phyloP scores from a whole-genome alignment of 1,284 basidiomycete species.

The Ganoderma lingzhi region DNA sequence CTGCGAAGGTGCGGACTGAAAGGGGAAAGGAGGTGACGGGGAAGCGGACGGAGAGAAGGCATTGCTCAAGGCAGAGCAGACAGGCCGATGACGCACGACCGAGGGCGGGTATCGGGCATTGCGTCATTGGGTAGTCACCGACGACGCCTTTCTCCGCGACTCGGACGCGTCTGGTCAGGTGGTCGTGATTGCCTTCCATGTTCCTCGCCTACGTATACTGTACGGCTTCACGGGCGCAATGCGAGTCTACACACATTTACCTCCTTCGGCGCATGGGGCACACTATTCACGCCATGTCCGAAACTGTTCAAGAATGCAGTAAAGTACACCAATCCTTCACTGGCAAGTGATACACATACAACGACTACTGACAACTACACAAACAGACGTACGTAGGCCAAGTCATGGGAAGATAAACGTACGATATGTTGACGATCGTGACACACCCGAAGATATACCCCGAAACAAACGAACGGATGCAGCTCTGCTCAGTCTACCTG shows the following conservation, averaged over 20 bases:
- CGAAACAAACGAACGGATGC: too few species aligned
- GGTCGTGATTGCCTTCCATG: conserved; percentile 6
- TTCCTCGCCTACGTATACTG: not conserved
- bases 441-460: not conserved
- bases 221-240: too few species aligned
- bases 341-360: not conserved
- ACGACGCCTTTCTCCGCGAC: conserved; percentile 14
- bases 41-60: conserved; percentile 20
- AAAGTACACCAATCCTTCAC: conserved; percentile 4
- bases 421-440: conserved; percentile 1
- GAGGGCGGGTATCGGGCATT: conserved; percentile 17
- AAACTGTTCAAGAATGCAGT: not conserved
- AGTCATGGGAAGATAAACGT: conserved; percentile 5
- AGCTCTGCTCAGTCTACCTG: conserved; percentile 27
- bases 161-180: conserved; percentile 17
- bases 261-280: not conserved
- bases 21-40: not conserved
- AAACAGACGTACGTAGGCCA: not conserved
- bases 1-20: not conserved
- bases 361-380: not conserved
- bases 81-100: conserved; percentile 21
- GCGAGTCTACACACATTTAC: not conserved
- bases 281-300: not conserved
- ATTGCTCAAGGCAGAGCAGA: not conserved
- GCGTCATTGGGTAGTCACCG: conserved; percentile 16